A percentile compares a stretch with the other conserved stretches of the same genome.
These are phyloP conservation scores for Lodderomyces metapsilosis DNA, from an alignment of 1,139 yeast genomes.

Conservation along the genomic window DNA sequence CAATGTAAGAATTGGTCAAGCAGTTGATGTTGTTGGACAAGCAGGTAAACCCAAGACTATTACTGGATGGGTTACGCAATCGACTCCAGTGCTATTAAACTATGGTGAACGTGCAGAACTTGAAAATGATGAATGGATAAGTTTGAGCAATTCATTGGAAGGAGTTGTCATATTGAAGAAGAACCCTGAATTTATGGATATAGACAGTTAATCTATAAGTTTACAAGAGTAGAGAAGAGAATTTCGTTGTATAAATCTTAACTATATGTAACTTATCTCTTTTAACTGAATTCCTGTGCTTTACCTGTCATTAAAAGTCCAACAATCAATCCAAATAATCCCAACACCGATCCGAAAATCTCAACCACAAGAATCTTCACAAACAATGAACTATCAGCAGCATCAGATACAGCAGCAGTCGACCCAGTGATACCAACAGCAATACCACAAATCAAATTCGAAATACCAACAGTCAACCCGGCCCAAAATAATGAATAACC, in stretches of 20 bases:
- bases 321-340: constrained; percentile 90
- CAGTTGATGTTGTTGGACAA: constrained; percentile 97
- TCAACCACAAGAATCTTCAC: constrained; percentile 96
- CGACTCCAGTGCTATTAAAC: constrained; percentile 91
- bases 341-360: constrained; percentile 94
- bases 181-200: constrained; percentile 84
- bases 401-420: constrained; percentile 97
- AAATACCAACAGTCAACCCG: constrained; percentile 90
- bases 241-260: neutral
- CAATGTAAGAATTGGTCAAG: constrained; percentile 97
- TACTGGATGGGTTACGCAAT: constrained; percentile 99
- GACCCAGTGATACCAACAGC: constrained; percentile 98
- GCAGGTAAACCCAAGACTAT: constrained; percentile 99
- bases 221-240: neutral
- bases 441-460: constrained; percentile 93
- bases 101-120: constrained; percentile 96
- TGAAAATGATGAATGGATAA: constrained; percentile 90
- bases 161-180: constrained; percentile 91
- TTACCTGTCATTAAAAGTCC: constrained; percentile 97
- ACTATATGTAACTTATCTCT: neutral
- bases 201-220: constrained; percentile 31
- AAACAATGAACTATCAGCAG: constrained; percentile 92
- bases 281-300: constrained; percentile 67
- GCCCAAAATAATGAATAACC: constrained; percentile 98
- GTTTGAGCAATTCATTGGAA: constrained; percentile 79